Conservation (phyloP, 2,329 filamentous ascomycete species). For the Colletotrichum endophyticum region DNA sequence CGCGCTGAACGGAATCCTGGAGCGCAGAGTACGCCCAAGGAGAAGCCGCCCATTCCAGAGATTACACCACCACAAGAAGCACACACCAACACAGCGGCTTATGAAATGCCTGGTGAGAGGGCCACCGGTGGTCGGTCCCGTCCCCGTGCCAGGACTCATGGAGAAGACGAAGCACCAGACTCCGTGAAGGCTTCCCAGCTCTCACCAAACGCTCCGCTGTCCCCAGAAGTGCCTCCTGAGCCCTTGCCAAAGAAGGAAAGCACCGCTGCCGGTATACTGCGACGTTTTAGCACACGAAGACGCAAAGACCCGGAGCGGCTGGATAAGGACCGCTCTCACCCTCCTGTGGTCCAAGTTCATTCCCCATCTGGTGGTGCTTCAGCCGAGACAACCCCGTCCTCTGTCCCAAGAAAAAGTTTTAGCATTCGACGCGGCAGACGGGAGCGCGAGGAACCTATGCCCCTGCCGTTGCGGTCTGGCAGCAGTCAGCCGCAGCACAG, state of each 20-base stretch:
- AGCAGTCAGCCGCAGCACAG: slow-evolving; percentile 76
- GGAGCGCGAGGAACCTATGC: slow-evolving; percentile 56
- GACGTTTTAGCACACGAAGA: slow-evolving; percentile 89
- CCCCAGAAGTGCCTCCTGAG: slow-evolving; percentile 62
- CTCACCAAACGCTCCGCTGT: slow-evolving; percentile 50
- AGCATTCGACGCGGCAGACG: slow-evolving; percentile 72
- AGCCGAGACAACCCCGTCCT: slow-evolving; percentile 48
- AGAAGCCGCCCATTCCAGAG: slow-evolving; percentile 66
- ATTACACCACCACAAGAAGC: slow-evolving; percentile 83
- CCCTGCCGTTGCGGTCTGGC: slow-evolving; percentile 54
- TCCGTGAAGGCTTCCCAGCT: slow-evolving; percentile 69
- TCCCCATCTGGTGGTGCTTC: slow-evolving; percentile 66
- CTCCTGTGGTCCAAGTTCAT: slow-evolving; percentile 79
- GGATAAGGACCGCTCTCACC: slow-evolving; percentile 70
- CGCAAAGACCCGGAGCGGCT: slow-evolving; percentile 70
- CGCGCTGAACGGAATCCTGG: slow-evolving; percentile 50
- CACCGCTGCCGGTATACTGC: slow-evolving; percentile 80
- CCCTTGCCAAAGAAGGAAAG: slow-evolving; percentile 81
- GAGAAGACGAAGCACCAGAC: slow-evolving; percentile 87
- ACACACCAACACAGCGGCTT: slow-evolving; percentile 83
- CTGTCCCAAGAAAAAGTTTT: slow-evolving; percentile 78
- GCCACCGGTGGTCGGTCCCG: slow-evolving; percentile 83
- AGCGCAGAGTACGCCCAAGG: slow-evolving; percentile 44
- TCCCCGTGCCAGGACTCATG: slow-evolving; percentile 88
- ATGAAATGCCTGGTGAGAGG: slow-evolving; percentile 89